phyloP scores from a whole-genome alignment of 192 early-diverging fungal genomes.

The Umbelopsis sp. region DNA sequence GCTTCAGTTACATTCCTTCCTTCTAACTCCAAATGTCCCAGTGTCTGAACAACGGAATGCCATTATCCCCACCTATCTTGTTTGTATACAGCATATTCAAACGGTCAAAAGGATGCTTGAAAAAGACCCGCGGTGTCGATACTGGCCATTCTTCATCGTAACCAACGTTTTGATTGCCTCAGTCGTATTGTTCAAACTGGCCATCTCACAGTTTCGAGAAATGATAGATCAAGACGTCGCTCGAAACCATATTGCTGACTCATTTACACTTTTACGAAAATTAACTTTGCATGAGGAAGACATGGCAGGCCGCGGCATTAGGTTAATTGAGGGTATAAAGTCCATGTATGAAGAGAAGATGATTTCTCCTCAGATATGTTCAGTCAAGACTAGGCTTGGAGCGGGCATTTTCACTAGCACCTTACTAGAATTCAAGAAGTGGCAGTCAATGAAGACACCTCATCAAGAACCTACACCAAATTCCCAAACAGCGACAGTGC shows the following conservation, averaged over 20 bases:
- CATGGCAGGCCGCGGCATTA: neutral
- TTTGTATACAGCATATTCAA: slow-evolving; percentile 25
- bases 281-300: slow-evolving; percentile 2
- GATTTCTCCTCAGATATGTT: neutral
- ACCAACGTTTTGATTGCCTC: slow-evolving; percentile 11
- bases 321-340: slow-evolving; percentile 5
- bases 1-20: slow-evolving; percentile 29
- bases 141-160: slow-evolving; percentile 26
- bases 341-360: slow-evolving; percentile 9
- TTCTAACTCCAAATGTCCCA: slow-evolving; percentile 19
- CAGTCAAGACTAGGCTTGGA: slow-evolving; percentile 25
- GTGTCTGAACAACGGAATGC: slow-evolving; percentile 16
- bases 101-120: neutral
- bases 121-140: neutral
- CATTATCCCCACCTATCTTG: slow-evolving; percentile 26
- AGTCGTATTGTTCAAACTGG: slow-evolving; percentile 15
- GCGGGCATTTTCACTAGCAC: slow-evolving; percentile 20
- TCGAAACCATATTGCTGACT: slow-evolving; percentile 22
- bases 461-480: neutral
- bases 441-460: neutral
- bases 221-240: slow-evolving; percentile 23
- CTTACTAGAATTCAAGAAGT: slow-evolving; percentile 25
- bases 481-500: neutral
- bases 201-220: neutral
- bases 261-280: slow-evolving; percentile 15